Evolutionary conservation across 2,329 filamentous ascomycete species (phyloP).

Genomic region (Sphaerulina vaccinii): DNA sequence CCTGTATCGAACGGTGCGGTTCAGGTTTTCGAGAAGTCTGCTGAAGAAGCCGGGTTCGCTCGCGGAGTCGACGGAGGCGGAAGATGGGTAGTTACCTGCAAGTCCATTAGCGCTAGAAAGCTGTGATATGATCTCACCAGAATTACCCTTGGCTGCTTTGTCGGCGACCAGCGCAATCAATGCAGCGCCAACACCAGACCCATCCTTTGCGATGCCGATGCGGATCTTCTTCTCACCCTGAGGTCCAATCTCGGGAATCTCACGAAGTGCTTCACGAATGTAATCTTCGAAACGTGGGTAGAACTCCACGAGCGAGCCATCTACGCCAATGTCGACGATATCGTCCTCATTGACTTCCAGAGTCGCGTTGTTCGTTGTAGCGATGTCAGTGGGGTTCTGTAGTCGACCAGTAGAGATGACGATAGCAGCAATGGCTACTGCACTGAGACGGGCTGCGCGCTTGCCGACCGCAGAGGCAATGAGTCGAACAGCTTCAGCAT

Average conservation of each 20-base stretch:
- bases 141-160: slow-evolving; percentile 43
- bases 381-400: slow-evolving; percentile 38
- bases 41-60: slow-evolving; percentile 18
- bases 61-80: slow-evolving; percentile 5
- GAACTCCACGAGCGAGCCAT: slow-evolving; percentile 91
- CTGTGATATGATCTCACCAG: background rate
- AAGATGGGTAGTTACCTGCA: slow-evolving; percentile 4
- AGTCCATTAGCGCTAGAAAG: background rate
- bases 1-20: slow-evolving; percentile 25
- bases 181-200: slow-evolving; percentile 90
- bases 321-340: slow-evolving; percentile 86
- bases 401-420: slow-evolving; percentile 78
- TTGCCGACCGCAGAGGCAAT: slow-evolving; percentile 81
- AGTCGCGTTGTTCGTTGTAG: slow-evolving; percentile 31
- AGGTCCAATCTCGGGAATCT: slow-evolving; percentile 73
- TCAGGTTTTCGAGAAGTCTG: slow-evolving; percentile 23
- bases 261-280: slow-evolving; percentile 76
- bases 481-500: slow-evolving; percentile 82
- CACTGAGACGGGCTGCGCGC: slow-evolving; percentile 82
- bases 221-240: slow-evolving; percentile 80
- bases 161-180: slow-evolving; percentile 89
- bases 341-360: slow-evolving; percentile 55
- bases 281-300: slow-evolving; percentile 90
- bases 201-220: slow-evolving; percentile 96
- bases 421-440: slow-evolving; percentile 82